Percentiles rank a stretch among this genome's conserved stretches.
phyloP scores from a whole-genome alignment of 305 asterid genomes.

The Rubia tinctorum region DNA sequence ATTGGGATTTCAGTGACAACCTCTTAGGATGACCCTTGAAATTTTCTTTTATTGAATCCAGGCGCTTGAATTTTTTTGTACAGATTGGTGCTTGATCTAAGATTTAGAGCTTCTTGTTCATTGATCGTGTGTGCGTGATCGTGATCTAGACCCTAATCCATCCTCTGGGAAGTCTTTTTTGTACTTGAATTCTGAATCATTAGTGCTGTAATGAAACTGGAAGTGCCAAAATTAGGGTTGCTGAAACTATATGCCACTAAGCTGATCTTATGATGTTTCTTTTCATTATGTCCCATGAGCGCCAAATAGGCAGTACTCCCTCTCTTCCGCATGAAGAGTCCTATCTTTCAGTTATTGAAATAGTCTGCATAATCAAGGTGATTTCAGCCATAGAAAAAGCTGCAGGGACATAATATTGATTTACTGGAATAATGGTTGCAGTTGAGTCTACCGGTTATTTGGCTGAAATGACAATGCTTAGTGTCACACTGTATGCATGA shows the following conservation, averaged over 20 bases:
- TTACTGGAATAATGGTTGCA: neutral
- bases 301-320: too few species aligned
- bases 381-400: neutral
- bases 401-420: neutral
- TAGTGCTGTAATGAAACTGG: neutral
- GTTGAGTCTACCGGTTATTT: neutral
- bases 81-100: too few species aligned
- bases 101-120: neutral
- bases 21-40: neutral
- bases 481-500: neutral
- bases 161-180: neutral
- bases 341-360: too few species aligned
- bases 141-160: neutral
- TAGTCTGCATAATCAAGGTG: conserved; percentile 95
- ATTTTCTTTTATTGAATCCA: neutral
- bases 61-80: too few species aligned
- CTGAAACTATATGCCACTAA: neutral
- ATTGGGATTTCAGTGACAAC: neutral
- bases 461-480: neutral
- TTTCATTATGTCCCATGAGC: neutral
- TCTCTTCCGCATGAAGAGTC: too few species aligned
- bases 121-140: neutral
- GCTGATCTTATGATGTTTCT: neutral
- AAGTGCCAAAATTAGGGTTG: neutral
- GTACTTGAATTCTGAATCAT: neutral